Evolutionary conservation across 495 filamentous ascomycete species (phyloP), one percentile per base, ranked within the genome.

Genomic region (Talaromyces trachyspermus): DNA sequence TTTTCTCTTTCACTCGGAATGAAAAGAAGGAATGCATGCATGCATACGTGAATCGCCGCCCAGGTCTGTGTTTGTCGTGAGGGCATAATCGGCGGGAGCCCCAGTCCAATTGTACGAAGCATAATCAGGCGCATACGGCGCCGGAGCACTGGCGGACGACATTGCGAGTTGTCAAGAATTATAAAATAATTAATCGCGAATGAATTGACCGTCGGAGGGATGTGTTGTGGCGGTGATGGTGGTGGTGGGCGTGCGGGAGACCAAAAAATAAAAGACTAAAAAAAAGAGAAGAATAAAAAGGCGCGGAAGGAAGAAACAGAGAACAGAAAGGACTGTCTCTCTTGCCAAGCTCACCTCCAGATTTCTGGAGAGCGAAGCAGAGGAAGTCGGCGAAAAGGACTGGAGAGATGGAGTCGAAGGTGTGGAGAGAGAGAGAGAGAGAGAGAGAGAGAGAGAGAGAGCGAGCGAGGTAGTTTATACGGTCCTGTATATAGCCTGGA

Each of bases 41-140:
- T 17, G 78, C 86, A 57, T 81, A 95, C 89, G 74, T 39, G 88
- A 88, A 72, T 95, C 71, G 55, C 89, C 89, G 48, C 89, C 89
- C 45, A 75, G 65, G 30, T 74, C 65, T n/a, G 64, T 38, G 53
- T 86, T 78, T 30, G 89, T 89, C 57, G 86, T 78, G 7, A 64
- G 53, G 62, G 85, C 85, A 72, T 88, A 95, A 44, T 65, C 57
- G 27, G 81, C 63, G 10, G 89, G 89, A 24, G 88, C 68, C 43
- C 89, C 89, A 43, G 84, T 70, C 84, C 86, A 89, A 60, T 86
- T 78, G 72, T 94, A 90, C 43, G 86, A 89, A 9, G 70, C 70
- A 53, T 72, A 74, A 37, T 72, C 58, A 20, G 69, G 69, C 35
- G 56, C 49, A 54, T 65, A 73, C 12, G 57, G 51, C 38, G 56